Evolutionary conservation across 1,284 basidiomycete genomes (phyloP).

Genomic region (Somion occarium): DNA sequence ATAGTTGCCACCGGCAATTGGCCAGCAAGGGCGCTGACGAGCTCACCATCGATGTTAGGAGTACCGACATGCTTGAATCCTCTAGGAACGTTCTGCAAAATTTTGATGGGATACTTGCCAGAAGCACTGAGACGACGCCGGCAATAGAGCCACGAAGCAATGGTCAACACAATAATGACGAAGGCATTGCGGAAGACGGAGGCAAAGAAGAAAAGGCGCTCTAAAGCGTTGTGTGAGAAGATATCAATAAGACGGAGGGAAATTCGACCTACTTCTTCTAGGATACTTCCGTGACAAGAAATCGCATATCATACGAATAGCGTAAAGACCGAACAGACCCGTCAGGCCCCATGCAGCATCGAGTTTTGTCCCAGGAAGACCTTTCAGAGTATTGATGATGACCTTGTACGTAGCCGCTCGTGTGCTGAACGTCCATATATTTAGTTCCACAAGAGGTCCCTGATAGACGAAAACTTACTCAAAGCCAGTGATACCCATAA

Average conservation of each 20-base stretch:
- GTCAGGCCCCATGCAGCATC: slow-evolving; percentile 91
- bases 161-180: slow-evolving; percentile 79
- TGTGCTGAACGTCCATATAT: slow-evolving; percentile 44
- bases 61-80: slow-evolving; percentile 77
- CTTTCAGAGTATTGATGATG: slow-evolving; percentile 89
- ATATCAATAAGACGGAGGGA: slow-evolving; percentile 1
- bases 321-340: slow-evolving; percentile 73
- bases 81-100: slow-evolving; percentile 80
- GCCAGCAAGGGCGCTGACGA: slow-evolving; percentile 69
- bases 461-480: slow-evolving; percentile 46
- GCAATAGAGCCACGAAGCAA: slow-evolving; percentile 82
- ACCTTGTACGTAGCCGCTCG: slow-evolving; percentile 83
- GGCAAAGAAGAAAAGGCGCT: slow-evolving; percentile 86
- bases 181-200: slow-evolving; percentile 85
- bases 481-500: slow-evolving; percentile 84
- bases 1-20: slow-evolving; percentile 92
- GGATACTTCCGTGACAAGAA: slow-evolving; percentile 65
- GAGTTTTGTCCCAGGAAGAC: slow-evolving; percentile 63
- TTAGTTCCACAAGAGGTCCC: not conserved
- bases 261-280: slow-evolving; percentile 41
- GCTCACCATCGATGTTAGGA: slow-evolving; percentile 59
- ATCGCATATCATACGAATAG: slow-evolving; percentile 65
- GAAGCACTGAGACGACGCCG: slow-evolving; percentile 51
- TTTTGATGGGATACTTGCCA: slow-evolving; percentile 81
- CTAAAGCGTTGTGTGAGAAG: slow-evolving; percentile 29